Conservation (phyloP, 441 rosid species). For the Eugenia klotzschiana region DNA sequence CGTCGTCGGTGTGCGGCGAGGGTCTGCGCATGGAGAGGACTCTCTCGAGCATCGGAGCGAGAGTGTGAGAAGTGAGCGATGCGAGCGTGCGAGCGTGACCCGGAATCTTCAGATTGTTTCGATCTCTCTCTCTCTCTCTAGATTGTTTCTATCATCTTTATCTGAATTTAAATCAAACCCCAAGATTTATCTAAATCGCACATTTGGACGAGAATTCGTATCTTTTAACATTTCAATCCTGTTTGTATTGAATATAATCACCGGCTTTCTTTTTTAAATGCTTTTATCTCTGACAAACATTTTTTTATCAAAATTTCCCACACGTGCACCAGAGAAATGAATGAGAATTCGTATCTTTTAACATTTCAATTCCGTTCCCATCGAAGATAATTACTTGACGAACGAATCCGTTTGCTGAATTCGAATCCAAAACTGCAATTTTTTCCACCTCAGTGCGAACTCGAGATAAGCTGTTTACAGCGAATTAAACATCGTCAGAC, state of each 20-base stretch:
- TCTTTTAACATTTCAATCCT: background rate
- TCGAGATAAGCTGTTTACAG: fast-evolving
- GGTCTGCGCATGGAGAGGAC: constrained; percentile 6
- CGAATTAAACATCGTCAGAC: background rate
- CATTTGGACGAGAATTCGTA: background rate
- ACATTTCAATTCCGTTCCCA: no score
- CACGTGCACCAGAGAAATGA: fast-evolving
- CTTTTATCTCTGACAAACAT: background rate
- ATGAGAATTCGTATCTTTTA: no score
- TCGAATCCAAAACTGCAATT: fast-evolving
- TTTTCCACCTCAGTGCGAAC: background rate
- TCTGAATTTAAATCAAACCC: background rate
- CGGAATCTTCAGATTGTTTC: background rate
- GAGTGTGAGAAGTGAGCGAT: background rate
- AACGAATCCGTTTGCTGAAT: fast-evolving
- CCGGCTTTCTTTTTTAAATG: background rate
- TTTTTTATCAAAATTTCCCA: background rate
- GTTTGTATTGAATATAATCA: background rate
- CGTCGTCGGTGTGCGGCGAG: constrained; percentile 7
- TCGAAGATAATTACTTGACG: no score
- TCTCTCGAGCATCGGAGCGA: background rate
- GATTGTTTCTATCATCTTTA: background rate
- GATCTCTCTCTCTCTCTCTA: background rate
- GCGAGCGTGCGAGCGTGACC: background rate
- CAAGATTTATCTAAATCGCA: background rate